Evolutionary conservation across 192 early-diverging fungal genomes (phyloP), one percentile per base, ranked within the genome.

Genomic region (Backusella tarrabulga): DNA sequence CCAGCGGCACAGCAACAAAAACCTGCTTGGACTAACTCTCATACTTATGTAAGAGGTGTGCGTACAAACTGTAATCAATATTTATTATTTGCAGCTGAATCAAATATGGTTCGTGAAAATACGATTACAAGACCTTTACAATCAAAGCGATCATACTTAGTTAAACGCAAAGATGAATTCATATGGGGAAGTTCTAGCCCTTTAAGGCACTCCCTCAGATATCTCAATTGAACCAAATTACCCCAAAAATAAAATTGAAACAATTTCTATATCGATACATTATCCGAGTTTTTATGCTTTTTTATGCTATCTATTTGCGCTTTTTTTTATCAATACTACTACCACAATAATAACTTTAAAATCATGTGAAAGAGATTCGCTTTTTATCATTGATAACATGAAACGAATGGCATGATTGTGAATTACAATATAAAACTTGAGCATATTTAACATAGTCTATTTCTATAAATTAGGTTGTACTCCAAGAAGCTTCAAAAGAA

Each of bases 51-150:
- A 19, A 69, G 68, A 38, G 36, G 68, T 17, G 15, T 36, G 17
- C 34, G 68, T 69, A 78, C 81, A 44, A 87, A 87, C 76, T 44
- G 84, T 0, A 81, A 79, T 70, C 82, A 88, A 71, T 72, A 86
- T 26, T 77, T 85, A 11, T 84, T 83, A 71, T 80, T 88, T 41
- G 83, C 81, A 41, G 74, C 81, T 32, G 87, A 86, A 67, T 56
- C 86, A 50, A 86, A 84, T 56, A 86, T 88, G 87, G 86, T 88
- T 67, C 79, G 87, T 8, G 71, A 83, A 11, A 76, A 83, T 36
- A 88, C 86, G 46, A 67, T 88, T 46, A 76, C 85, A 14, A 80
- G 79, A 36, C 81, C 87, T 5, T 69, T 88, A 14, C 80, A 78
- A 67, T 81, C 83, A 6, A 69, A 34, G 21, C 36, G 68, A 4